These are phyloP conservation scores for Immersiporthe knoxdaviesiana DNA, from an alignment of 2,329 filamentous ascomycete species.

Conservation along the genomic window DNA sequence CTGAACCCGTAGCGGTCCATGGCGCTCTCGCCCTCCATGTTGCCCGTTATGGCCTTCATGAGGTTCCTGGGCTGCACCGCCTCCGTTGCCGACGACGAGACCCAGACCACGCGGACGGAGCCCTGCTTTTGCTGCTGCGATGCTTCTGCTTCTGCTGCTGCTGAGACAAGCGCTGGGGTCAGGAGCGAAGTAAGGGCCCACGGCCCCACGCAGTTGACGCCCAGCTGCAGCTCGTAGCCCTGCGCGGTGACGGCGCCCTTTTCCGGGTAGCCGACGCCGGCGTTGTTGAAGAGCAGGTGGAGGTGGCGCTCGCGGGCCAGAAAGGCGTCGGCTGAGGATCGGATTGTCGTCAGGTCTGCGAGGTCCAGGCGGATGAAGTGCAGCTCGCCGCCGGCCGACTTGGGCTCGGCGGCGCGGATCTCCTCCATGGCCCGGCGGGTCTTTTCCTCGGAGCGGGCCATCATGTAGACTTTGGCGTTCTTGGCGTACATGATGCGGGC, in stretches of 20 bases:
- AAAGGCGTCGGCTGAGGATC: constrained; percentile 32
- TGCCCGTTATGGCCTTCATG: not conserved
- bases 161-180: constrained; percentile 17
- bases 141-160: not conserved
- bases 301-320: constrained; percentile 34
- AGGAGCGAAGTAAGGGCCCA: constrained; percentile 21
- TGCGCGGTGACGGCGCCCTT: constrained; percentile 34
- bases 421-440: constrained; percentile 45
- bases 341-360: constrained; percentile 34
- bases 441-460: constrained; percentile 47
- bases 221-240: constrained; percentile 25
- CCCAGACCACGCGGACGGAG: constrained; percentile 15
- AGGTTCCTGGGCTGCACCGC: constrained; percentile 5
- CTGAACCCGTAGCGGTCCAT: constrained; percentile 33
- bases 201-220: constrained; percentile 21
- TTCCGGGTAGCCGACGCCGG: constrained; percentile 42
- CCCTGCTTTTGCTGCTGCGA: not conserved
- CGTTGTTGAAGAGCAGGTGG: constrained; percentile 46
- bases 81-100: constrained; percentile 17
- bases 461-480: constrained; percentile 47
- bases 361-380: constrained; percentile 41
- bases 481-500: constrained; percentile 20
- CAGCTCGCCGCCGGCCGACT: constrained; percentile 34
- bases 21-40: constrained; percentile 30
- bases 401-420: constrained; percentile 37